phyloP scores from a whole-genome alignment of 2,329 filamentous ascomycete genomes.

The Fusarium ramigenum region DNA sequence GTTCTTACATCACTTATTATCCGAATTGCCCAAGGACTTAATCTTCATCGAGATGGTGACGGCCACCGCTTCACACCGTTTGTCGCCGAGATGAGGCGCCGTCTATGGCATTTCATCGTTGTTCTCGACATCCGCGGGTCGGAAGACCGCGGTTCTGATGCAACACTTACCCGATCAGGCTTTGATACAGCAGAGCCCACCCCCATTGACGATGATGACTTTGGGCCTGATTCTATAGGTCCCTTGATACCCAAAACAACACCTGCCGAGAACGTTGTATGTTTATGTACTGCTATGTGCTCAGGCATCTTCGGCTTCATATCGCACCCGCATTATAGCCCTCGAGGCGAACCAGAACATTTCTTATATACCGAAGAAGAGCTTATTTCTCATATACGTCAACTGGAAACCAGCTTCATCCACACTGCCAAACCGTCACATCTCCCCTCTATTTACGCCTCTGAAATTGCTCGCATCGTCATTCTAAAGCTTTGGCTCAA shows the following conservation, averaged over 20 bases:
- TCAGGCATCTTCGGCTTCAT: conserved; percentile 53
- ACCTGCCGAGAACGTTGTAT: conserved; percentile 54
- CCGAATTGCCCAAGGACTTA: conserved; percentile 55
- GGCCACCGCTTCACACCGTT: conserved; percentile 55
- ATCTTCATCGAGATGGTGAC: conserved; percentile 55
- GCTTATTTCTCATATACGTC: conserved; percentile 51
- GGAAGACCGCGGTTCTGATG: conserved; percentile 62
- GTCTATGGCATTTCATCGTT: conserved; percentile 71
- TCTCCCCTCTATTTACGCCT: conserved; percentile 50
- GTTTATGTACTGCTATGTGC: conserved; percentile 51
- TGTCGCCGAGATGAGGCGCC: conserved; percentile 67
- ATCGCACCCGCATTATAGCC: conserved; percentile 46
- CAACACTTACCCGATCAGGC: conserved; percentile 52
- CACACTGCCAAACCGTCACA: conserved; percentile 47
- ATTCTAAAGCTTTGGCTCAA: conserved; percentile 59
- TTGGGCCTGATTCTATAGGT: conserved; percentile 51
- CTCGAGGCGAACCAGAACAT: conserved; percentile 27
- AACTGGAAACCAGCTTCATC: conserved; percentile 53
- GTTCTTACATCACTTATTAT: conserved; percentile 53
- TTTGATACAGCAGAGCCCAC: conserved; percentile 60
- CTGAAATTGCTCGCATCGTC: conserved; percentile 52
- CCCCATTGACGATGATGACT: conserved; percentile 64
- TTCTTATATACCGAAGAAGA: conserved; percentile 50
- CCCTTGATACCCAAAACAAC: conserved; percentile 49
- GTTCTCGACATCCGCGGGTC: conserved; percentile 66